Conservation (phyloP, 257 asterid genomes). For the Cynanchum wilfordii region DNA sequence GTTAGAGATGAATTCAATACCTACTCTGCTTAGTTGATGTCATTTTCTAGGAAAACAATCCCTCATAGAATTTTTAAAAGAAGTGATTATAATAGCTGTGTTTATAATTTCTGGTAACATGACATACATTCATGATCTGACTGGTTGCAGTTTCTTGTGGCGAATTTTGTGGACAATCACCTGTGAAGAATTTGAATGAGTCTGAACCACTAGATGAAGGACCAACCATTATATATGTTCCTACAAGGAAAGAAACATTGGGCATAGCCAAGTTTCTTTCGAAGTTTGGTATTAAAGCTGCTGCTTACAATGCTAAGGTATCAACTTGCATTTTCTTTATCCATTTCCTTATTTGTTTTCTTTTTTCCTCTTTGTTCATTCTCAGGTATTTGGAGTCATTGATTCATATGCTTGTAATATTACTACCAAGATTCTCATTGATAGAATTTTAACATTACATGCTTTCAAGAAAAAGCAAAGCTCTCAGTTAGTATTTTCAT, state of each 20-base stretch:
- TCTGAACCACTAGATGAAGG: conserved; percentile 41
- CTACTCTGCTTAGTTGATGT: neutral
- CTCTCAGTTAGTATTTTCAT: neutral
- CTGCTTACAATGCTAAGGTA: conserved; percentile 84
- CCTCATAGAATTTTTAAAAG: neutral
- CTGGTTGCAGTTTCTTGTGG: conserved; percentile 60
- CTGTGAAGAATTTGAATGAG: conserved; percentile 19
- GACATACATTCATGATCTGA: conserved; percentile 6
- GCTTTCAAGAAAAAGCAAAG: neutral
- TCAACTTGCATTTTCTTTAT: conserved; percentile 6
- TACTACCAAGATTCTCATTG: neutral
- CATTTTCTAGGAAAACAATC: neutral
- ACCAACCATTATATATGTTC: conserved; percentile 63
- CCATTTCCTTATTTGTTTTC: neutral
- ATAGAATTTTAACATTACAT: too few relatives aligned
- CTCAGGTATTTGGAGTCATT: neutral
- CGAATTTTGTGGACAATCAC: conserved; percentile 47
- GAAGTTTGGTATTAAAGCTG: conserved; percentile 60
- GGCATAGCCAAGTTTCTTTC: conserved; percentile 55
- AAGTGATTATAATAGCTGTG: neutral
- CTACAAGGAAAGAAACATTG: conserved; percentile 71
- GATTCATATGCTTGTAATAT: neutral
- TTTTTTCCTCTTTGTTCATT: too few relatives aligned
- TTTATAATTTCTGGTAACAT: neutral
- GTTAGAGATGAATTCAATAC: neutral